phyloP scores from a whole-genome alignment of 139 green algal genomes.

The Micractinium conductrix region DNA sequence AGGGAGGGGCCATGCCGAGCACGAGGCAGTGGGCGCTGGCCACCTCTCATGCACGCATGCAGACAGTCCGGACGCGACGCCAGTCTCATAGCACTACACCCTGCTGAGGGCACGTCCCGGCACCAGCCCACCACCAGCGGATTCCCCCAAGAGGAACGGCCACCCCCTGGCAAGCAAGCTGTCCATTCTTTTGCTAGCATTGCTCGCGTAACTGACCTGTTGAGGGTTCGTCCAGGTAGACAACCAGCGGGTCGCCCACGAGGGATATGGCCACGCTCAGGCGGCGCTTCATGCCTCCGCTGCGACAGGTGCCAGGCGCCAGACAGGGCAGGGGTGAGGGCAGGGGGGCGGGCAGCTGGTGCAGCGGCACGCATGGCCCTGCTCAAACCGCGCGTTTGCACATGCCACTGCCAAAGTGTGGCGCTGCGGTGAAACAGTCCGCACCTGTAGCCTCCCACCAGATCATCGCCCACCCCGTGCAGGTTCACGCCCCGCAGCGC shows the following conservation, averaged over 20 bases:
- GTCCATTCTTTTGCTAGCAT: too few relatives aligned
- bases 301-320: slow-evolving; percentile 1
- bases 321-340: not conserved
- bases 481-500: slow-evolving; percentile 69
- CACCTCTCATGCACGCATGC: too few relatives aligned
- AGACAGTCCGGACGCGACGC: too few relatives aligned
- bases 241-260: slow-evolving; percentile 58
- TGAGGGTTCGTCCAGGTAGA: slow-evolving; percentile 79
- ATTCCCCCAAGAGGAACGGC: too few relatives aligned
- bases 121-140: not conserved
- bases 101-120: too few relatives aligned
- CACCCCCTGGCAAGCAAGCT: too few relatives aligned
- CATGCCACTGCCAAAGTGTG: not conserved
- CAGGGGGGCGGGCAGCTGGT: not conserved
- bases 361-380: too few relatives aligned
- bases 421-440: too few relatives aligned
- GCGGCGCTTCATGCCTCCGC: slow-evolving; percentile 61
- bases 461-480: slow-evolving; percentile 35
- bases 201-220: slow-evolving; percentile 47
- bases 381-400: not conserved
- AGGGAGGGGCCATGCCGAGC: not conserved
- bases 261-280: slow-evolving; percentile 63
- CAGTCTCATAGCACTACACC: too few relatives aligned
- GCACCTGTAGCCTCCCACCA: slow-evolving; percentile 35
- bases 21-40: too few relatives aligned